Evolutionary conservation across 176 grass and related monocot genomes (phyloP), one percentile per base, ranked within the genome.

Genomic region (Oryza officinalis): DNA sequence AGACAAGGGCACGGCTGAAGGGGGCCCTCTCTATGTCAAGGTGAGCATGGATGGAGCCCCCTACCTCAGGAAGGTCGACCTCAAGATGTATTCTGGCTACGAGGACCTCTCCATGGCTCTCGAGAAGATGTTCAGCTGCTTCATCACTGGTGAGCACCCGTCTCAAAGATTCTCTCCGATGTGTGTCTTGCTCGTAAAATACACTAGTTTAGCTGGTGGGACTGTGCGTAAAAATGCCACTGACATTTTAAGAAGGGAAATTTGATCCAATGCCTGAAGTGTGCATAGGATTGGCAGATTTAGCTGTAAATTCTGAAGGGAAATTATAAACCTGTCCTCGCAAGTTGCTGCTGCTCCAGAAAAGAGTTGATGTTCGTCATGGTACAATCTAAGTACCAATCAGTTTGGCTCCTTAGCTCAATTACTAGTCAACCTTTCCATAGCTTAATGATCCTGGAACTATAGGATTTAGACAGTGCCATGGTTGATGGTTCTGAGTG

Each of bases 21-120:
- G 69, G 8, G 80, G 80, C 1, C 85, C 81, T 5, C 17, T 86
- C 46, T 94, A 87, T 61, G 82, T 94, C 1, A 94, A 94, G 87
- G 92, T 94, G 2, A 94, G 92, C 89, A 94, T 94, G 92, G 92
- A 92, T 30, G 92, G 92, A 14, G 92, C 89, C 12, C 89, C 89
- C 0, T 94, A 94, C 76, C 92, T 92, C 5, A 87, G 92, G 83
- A 94, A 90, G 71, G 89, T 94, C 13, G 87, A 94, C 87, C 82
- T 94, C 69, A 89, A 88, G 84, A 94, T 78, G 54, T 94, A 90
- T 57, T 80, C 84, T 2, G 77, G 88, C 87, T 94, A 94, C 35
- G 82, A 86, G 54, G 89, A 86, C 14, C 89, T 94, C 69, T 94
- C 89, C 10, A 2, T 54, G 50, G 89, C 84, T 5, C 87, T 94